These are phyloP conservation scores for Diaporthe helianthi DNA, from an alignment of 2,329 filamentous ascomycete species.

Conservation along the genomic window DNA sequence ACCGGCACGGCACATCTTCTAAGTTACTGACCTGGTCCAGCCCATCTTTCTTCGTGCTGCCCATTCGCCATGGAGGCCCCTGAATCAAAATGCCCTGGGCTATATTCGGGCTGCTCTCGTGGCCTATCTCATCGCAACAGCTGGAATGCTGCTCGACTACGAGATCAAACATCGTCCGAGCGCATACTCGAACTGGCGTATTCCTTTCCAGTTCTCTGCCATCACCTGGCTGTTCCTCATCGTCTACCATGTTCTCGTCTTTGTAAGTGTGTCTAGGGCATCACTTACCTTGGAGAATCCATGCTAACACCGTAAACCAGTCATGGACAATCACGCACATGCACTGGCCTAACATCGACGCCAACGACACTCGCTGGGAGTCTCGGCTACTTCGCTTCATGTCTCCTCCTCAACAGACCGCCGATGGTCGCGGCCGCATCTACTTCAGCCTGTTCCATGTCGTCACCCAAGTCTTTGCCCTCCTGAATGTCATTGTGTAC, in stretches of 20 bases:
- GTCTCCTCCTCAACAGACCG: constrained; percentile 54
- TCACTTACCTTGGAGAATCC: background rate
- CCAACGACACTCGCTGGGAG: constrained; percentile 46
- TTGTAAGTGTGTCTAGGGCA: constrained; percentile 47
- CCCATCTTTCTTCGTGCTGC: constrained; percentile 59
- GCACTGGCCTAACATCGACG: constrained; percentile 52
- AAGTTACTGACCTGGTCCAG: constrained; percentile 42
- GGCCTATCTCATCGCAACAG: constrained; percentile 51
- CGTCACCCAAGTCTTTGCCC: constrained; percentile 52
- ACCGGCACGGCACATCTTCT: too few species aligned
- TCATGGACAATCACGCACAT: constrained; percentile 61
- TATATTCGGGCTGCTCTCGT: constrained; percentile 51
- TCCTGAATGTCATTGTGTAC: constrained; percentile 59
- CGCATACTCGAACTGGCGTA: constrained; percentile 48
- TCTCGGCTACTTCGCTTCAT: constrained; percentile 48
- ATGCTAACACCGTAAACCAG: constrained; percentile 41
- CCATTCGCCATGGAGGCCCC: constrained; percentile 57
- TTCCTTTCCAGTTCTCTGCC: constrained; percentile 58
- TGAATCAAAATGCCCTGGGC: constrained; percentile 55
- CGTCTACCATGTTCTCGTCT: constrained; percentile 54
- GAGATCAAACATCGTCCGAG: constrained; percentile 51
- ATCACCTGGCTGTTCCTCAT: constrained; percentile 52
- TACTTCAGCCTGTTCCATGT: constrained; percentile 60
- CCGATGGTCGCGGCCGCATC: constrained; percentile 51
- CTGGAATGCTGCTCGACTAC: constrained; percentile 52